Evolutionary conservation across 768 basidiomycete genomes (phyloP).

Genomic region (Agaricus subrufescens): DNA sequence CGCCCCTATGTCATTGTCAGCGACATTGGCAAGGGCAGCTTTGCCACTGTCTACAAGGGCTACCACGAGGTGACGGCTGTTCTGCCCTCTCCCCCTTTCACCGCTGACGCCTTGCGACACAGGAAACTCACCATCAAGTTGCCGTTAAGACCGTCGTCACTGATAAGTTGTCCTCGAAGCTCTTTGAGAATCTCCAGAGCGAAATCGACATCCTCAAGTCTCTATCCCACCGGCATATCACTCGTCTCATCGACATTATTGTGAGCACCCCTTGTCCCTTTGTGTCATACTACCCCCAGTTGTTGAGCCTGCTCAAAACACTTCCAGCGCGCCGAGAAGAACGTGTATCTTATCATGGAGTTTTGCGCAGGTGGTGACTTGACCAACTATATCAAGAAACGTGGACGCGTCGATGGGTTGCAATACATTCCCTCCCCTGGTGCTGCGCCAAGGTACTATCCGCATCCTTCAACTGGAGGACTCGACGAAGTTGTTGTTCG

Average conservation of each 20-base stretch:
- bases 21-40: slow-evolving; percentile 87
- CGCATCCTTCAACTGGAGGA: slow-evolving; percentile 88
- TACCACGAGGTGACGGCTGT: slow-evolving; percentile 72
- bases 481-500: slow-evolving; percentile 87
- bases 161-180: slow-evolving; percentile 82
- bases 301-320: slow-evolving; percentile 2
- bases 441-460: slow-evolving; percentile 76
- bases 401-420: slow-evolving; percentile 87
- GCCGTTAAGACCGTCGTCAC: slow-evolving; percentile 95
- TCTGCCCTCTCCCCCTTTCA: background rate
- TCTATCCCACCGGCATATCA: slow-evolving; percentile 89
- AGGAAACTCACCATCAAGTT: slow-evolving; percentile 77
- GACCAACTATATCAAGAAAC: slow-evolving; percentile 94
- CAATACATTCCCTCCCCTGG: slow-evolving; percentile 73
- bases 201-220: slow-evolving; percentile 97
- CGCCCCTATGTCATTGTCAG: slow-evolving; percentile 69
- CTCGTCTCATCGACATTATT: slow-evolving; percentile 88
- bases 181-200: slow-evolving; percentile 96
- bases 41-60: slow-evolving; percentile 94
- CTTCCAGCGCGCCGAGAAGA: slow-evolving; percentile 62
- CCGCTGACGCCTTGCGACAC: background rate
- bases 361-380: slow-evolving; percentile 96
- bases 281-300: slow-evolving; percentile 15
- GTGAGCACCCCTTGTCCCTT: slow-evolving; percentile 36
- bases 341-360: slow-evolving; percentile 96